Percentiles rank a stretch among this genome's conserved stretches.
phyloP scores from a whole-genome alignment of 768 basidiomycete genomes.

The Pseudohyphozyma bogoriensis region DNA sequence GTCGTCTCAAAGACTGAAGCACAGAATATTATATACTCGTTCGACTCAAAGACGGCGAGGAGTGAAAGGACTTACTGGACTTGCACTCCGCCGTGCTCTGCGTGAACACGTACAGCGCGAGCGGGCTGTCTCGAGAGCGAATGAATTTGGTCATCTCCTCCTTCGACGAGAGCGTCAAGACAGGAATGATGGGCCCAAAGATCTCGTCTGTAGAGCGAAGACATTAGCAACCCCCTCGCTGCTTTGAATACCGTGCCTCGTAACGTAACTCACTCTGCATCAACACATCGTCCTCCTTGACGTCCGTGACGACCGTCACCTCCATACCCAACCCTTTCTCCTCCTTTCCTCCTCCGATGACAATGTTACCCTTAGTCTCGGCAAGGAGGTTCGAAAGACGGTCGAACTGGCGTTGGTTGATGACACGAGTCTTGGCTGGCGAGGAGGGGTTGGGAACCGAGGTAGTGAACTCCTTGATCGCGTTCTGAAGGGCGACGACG shows the following conservation, averaged over 20 bases:
- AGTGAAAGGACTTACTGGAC: conserved; percentile 44
- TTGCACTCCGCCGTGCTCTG: conserved; percentile 50
- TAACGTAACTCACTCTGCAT: conserved; percentile 47
- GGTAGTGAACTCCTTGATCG: conserved; percentile 8
- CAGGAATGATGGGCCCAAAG: conserved; percentile 70
- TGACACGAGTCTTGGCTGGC: conserved; percentile 41
- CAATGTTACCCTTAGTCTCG: conserved; percentile 55
- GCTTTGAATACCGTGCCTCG: background rate
- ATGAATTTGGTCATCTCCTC: conserved; percentile 65
- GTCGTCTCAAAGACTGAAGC: conserved; percentile 57
- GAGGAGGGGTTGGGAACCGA: background rate
- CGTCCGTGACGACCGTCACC: conserved; percentile 60
- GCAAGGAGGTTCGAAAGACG: conserved; percentile 51
- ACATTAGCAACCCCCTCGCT: background rate
- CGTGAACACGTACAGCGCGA: conserved; percentile 69
- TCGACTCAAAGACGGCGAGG: background rate
- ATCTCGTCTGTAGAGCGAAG: conserved; percentile 48
- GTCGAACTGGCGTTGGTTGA: conserved; percentile 48
- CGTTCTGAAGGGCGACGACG: conserved; percentile 10
- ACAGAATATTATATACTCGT: background rate
- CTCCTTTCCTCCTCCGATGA: conserved; percentile 55
- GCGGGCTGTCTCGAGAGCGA: conserved; percentile 42
- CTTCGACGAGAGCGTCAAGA: conserved; percentile 46
- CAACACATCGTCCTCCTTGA: conserved; percentile 54
- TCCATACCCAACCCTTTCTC: conserved; percentile 53